phyloP scores from a whole-genome alignment of 2,329 filamentous ascomycete genomes.

The Westerdykella aurantiaca region DNA sequence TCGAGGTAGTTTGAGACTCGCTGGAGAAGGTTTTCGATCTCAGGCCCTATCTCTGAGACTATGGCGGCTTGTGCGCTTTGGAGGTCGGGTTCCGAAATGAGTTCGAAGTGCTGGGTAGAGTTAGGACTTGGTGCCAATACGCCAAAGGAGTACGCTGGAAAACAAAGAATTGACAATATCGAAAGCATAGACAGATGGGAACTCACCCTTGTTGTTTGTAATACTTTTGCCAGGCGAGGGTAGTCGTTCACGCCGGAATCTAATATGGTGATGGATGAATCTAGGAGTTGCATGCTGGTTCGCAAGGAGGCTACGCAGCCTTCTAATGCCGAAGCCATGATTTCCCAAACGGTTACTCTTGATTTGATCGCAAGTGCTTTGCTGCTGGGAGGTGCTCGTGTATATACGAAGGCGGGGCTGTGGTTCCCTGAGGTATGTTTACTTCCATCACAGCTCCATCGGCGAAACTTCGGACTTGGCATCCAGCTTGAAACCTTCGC shows the following conservation, averaged over 20 bases:
- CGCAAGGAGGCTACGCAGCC: slow-evolving; percentile 57
- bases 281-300: slow-evolving; percentile 56
- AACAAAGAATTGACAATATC: neutral
- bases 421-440: neutral
- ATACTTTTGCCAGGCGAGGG: slow-evolving; percentile 56
- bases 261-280: slow-evolving; percentile 58
- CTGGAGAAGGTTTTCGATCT: slow-evolving; percentile 70
- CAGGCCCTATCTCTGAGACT: slow-evolving; percentile 83
- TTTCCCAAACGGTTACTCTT: neutral
- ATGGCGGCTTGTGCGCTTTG: slow-evolving; percentile 76
- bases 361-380: neutral
- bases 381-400: neutral
- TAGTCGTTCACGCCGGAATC: slow-evolving; percentile 60
- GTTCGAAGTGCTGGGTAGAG: slow-evolving; percentile 71
- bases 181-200: neutral
- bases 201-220: slow-evolving; percentile 57
- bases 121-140: neutral
- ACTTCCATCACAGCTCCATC: neutral
- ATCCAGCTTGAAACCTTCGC: slow-evolving; percentile 9
- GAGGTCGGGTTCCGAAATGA: slow-evolving; percentile 79
- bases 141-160: neutral
- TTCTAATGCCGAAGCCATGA: slow-evolving; percentile 44
- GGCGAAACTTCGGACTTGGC: slow-evolving; percentile 19
- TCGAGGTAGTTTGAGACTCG: slow-evolving; percentile 80
- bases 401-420: neutral